Evolutionary conservation across 768 basidiomycete genomes (phyloP).

Genomic region (Boletus reticuloceps): DNA sequence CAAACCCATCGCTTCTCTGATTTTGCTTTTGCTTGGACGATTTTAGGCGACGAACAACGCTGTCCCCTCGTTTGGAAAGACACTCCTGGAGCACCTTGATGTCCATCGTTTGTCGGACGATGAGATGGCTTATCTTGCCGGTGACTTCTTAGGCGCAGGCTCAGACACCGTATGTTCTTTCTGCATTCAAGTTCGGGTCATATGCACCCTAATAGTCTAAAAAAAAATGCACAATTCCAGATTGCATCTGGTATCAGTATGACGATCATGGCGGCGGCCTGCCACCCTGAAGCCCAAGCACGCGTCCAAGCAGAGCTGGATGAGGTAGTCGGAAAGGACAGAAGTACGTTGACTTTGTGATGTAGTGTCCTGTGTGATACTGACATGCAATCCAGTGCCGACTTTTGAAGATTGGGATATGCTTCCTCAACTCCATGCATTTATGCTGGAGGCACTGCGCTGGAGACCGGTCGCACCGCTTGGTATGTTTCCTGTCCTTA

Average conservation of each 20-base stretch:
- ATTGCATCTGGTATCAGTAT: constrained; percentile 52
- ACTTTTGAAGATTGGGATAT: constrained; percentile 31
- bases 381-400: constrained; percentile 24
- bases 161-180: constrained; percentile 44
- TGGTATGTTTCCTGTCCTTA: constrained; percentile 23
- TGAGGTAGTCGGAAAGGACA: constrained; percentile 40
- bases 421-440: constrained; percentile 34
- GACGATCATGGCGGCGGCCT: constrained; percentile 46
- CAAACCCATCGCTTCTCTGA: not conserved
- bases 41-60: constrained; percentile 8
- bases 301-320: constrained; percentile 53
- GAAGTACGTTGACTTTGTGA: constrained; percentile 3
- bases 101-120: constrained; percentile 48
- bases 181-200: too few relatives aligned
- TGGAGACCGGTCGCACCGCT: constrained; percentile 31
- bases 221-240: constrained; percentile 1
- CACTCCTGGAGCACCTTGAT: constrained; percentile 47
- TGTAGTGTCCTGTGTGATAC: not conserved
- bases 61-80: constrained; percentile 43
- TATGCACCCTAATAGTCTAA: not conserved
- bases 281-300: constrained; percentile 46
- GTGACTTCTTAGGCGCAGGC: constrained; percentile 59
- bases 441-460: constrained; percentile 33
- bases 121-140: constrained; percentile 59
- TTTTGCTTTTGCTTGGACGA: not conserved